A percentile compares a stretch with the other conserved stretches of the same genome.
phyloP scores from a whole-genome alignment of 75 land plant genomes.

The Pinus taeda region DNA sequence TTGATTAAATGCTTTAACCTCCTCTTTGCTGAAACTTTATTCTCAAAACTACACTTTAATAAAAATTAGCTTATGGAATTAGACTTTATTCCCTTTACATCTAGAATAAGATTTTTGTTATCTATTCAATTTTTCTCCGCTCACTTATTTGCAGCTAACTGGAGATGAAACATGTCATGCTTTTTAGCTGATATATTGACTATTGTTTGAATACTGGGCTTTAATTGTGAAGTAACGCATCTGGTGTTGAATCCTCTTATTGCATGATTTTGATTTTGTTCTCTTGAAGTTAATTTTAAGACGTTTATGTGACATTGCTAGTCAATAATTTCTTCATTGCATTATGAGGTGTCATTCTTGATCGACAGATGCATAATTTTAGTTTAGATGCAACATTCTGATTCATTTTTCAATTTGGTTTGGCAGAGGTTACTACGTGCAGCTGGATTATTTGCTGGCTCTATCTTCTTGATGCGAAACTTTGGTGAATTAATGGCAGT shows the following conservation, averaged over 20 bases:
- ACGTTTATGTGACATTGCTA: background rate
- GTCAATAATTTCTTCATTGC: background rate
- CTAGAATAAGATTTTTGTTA: background rate
- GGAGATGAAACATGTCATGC: background rate
- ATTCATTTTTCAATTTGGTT: background rate
- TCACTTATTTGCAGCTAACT: background rate
- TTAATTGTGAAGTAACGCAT: background rate
- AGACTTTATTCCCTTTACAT: background rate
- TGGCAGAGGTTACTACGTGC: conserved; percentile 75
- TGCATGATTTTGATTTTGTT: too few species aligned
- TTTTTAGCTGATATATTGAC: background rate
- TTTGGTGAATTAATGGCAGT: conserved; percentile 78
- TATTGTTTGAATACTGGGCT: background rate
- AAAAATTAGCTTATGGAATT: background rate
- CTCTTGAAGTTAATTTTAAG: background rate
- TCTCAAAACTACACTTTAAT: background rate
- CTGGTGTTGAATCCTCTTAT: too few species aligned
- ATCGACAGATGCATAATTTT: background rate
- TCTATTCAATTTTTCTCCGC: background rate
- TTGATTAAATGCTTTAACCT: too few species aligned
- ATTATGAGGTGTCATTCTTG: background rate
- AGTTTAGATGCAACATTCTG: background rate
- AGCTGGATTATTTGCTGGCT: conserved; percentile 60
- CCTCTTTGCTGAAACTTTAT: too few species aligned
- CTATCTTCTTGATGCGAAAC: conserved; percentile 68